Evolutionary conservation across 2,329 filamentous ascomycete species (phyloP).

Genomic region (Chaetomiaceae sp.): DNA sequence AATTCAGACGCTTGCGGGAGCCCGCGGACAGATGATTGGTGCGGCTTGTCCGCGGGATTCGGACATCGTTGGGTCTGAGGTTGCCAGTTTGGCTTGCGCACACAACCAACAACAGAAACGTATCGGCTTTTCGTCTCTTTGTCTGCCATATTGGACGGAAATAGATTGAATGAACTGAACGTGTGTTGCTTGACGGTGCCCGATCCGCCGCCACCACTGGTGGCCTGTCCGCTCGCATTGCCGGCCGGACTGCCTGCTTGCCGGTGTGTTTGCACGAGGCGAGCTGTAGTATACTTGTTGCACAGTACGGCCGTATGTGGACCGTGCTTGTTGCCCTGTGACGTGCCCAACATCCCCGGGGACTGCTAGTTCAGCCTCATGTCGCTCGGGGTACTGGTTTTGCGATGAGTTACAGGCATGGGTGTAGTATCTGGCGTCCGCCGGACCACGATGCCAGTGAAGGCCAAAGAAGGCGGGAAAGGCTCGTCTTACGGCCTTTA

Average conservation of each 20-base stretch:
- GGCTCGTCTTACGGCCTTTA: conserved; percentile 8
- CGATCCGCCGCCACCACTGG: too few relatives aligned
- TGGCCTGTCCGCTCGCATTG: background rate
- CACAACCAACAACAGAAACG: too few relatives aligned
- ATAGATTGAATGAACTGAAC: too few relatives aligned
- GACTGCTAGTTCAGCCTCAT: conserved; percentile 2
- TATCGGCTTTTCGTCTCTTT: too few relatives aligned
- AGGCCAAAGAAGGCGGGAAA: background rate
- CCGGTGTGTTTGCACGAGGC: conserved; percentile 3
- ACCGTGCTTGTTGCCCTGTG: background rate
- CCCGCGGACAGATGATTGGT: conserved; percentile 7
- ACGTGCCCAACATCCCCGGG: background rate
- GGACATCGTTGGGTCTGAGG: background rate
- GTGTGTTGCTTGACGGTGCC: too few relatives aligned
- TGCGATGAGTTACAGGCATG: background rate
- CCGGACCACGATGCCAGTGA: background rate
- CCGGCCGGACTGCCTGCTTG: background rate
- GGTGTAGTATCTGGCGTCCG: background rate
- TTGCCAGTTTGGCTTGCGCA: background rate
- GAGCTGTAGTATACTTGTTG: background rate
- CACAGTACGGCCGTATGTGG: conserved; percentile 9
- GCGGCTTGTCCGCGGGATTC: background rate
- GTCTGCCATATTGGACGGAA: too few relatives aligned
- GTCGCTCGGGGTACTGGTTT: background rate
- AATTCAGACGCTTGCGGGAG: conserved; percentile 8